Base-by-base conservation (phyloP, 1,139 yeast species). In the Geotrichum klebahnii region DNA sequence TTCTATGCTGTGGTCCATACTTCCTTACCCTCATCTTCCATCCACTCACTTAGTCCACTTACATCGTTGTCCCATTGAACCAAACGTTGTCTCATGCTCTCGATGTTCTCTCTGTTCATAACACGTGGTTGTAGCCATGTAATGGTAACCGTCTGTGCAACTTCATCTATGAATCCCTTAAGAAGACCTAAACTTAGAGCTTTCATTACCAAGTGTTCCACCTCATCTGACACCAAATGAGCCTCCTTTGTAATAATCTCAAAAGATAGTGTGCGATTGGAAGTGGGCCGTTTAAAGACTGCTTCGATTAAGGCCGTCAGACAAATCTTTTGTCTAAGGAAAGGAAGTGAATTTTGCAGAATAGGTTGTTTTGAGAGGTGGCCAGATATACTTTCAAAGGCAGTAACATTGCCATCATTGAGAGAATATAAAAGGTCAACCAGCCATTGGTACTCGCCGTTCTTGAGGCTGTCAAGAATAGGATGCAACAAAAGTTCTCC, bases 71-170 rank as follows among this genome's bases (percentile, higher is more conserved):
- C 84, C 98, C 98, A 92, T 49, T 74, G 76, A 32, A 75, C 75
- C 63, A 92, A 77, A 61, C 87, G 84, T 54, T 76, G 76, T 59
- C 80, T 80, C 84, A 92, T 88, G 51, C 77, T 76, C 51, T 75
- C 78, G 54, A 90, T 86, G 73, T 92, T 97, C 45, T 78, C 79
- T 60, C 75, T 76, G 64, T 87, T 87, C 76, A 92, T 82, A 51
- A 89, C 87, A 63, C 97, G 78, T 51, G 98, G 97, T 71, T 92
- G 97, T 56, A 90, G 82, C 97, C 98, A 92, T 20, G 87, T 81
- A 49, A 92, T 82, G 26, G 84, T 80, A 55, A 92, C 86, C 10
- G 82, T 71, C 64, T 83, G 79, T 51, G 80, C 79, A 45, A 89
- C 88, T 71, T 92, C 96, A 66, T 92, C 95, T 61, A 92, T 92